phyloP scores from a whole-genome alignment of 495 filamentous ascomycete genomes.

The Penicillium atrosanguineum region DNA sequence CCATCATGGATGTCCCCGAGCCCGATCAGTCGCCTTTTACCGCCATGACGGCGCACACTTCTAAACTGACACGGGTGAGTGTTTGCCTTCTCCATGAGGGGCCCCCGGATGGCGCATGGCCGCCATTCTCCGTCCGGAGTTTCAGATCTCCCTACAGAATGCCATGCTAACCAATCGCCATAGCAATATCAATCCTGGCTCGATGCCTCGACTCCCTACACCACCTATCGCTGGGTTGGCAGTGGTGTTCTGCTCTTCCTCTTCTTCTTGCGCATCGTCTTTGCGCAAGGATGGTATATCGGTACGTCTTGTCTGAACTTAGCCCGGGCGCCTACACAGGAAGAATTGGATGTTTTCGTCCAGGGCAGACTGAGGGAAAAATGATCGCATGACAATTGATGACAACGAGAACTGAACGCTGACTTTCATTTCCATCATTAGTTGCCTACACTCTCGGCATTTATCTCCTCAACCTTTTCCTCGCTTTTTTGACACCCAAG shows the following conservation, averaged over 20 bases:
- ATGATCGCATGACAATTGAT: not conserved
- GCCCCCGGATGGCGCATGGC: conserved; percentile 8
- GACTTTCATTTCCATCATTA: conserved; percentile 27
- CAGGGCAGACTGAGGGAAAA: not conserved
- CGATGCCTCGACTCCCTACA: conserved; percentile 86
- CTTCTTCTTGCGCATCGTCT: conserved; percentile 85
- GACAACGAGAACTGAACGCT: conserved; percentile 9
- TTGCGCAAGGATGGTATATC: conserved; percentile 98
- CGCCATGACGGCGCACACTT: conserved; percentile 81
- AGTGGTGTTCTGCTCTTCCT: conserved; percentile 69
- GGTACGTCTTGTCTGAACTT: conserved; percentile 52
- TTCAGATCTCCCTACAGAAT: conserved; percentile 1
- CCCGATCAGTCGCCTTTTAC: conserved; percentile 80
- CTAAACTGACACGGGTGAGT: conserved; percentile 65
- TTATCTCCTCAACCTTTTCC: conserved; percentile 98
- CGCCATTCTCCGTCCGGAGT: conserved; percentile 3
- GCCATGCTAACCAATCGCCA: conserved; percentile 14
- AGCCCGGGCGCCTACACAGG: not conserved
- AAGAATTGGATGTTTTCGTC: not conserved
- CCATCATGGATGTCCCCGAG: conserved; percentile 73
- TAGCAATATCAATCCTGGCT: conserved; percentile 95
- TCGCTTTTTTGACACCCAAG: conserved; percentile 97
- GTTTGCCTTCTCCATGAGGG: conserved; percentile 30
- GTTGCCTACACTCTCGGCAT: conserved; percentile 97
- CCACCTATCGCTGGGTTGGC: conserved; percentile 82